A percentile compares a stretch with the other conserved stretches of the same genome.
These are phyloP conservation scores for Uronychia setigera DNA, from an alignment of 73 alveolate genomes.

Conservation along the genomic window DNA sequence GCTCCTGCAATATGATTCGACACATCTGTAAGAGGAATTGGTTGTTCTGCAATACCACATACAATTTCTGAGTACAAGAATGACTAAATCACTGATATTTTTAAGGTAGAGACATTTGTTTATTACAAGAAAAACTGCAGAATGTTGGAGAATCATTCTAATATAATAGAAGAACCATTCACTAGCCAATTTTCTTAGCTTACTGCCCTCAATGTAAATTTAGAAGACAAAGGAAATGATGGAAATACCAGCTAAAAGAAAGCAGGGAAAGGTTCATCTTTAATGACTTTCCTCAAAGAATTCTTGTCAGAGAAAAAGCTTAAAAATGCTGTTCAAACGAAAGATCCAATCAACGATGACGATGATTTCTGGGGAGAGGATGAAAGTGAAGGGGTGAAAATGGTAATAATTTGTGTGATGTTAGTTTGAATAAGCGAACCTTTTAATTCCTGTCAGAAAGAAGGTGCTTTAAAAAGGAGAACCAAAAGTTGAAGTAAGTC, in stretches of 20 bases:
- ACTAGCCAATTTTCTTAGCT: neutral
- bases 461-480: neutral
- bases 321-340: neutral
- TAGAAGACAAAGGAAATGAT: neutral
- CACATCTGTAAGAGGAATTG: slow-evolving; percentile 36
- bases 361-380: neutral
- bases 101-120: neutral
- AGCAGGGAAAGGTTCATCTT: neutral
- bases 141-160: neutral
- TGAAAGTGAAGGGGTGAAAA: neutral
- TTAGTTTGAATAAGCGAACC: neutral
- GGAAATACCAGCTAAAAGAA: too few species aligned
- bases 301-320: neutral
- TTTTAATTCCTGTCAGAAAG: neutral
- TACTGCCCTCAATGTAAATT: neutral
- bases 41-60: slow-evolving; percentile 54
- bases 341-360: neutral
- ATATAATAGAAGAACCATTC: neutral
- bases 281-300: neutral
- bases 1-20: slow-evolving; percentile 53
- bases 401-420: neutral
- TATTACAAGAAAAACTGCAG: neutral
- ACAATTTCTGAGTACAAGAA: neutral
- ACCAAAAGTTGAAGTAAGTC: neutral
- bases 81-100: neutral